phyloP scores from a whole-genome alignment of 1,284 basidiomycete genomes.

The Rhodotorula sp. region DNA sequence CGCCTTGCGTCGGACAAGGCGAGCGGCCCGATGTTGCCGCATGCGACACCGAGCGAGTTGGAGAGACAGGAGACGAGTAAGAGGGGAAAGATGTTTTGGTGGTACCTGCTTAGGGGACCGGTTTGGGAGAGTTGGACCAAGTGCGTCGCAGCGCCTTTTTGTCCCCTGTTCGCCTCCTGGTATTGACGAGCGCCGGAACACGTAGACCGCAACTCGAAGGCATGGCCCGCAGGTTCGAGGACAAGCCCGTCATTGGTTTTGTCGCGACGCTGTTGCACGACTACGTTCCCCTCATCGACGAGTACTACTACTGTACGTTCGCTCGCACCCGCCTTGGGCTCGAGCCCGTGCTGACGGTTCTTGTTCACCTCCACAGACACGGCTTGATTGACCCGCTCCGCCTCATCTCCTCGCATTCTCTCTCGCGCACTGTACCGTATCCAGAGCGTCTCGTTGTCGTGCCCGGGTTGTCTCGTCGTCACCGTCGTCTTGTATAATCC shows the following conservation, averaged over 20 bases:
- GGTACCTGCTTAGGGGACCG: slow-evolving; percentile 52
- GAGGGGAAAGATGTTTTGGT: slow-evolving; percentile 50
- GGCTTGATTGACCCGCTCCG: background rate
- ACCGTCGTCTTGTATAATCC: too few relatives aligned
- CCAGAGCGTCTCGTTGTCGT: too few relatives aligned
- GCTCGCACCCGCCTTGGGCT: background rate
- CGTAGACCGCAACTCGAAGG: slow-evolving; percentile 46
- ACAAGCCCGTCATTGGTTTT: slow-evolving; percentile 49
- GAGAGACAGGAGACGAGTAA: slow-evolving; percentile 50
- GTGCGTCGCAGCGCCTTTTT: slow-evolving; percentile 25
- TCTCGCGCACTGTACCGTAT: too few relatives aligned
- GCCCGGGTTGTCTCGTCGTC: too few relatives aligned
- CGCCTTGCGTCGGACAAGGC: slow-evolving; percentile 27
- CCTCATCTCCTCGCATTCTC: background rate
- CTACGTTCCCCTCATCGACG: slow-evolving; percentile 52
- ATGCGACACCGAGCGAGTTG: slow-evolving; percentile 43
- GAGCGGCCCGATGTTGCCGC: slow-evolving; percentile 28
- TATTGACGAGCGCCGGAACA: too few relatives aligned
- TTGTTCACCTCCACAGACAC: background rate
- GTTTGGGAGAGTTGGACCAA: slow-evolving; percentile 51
- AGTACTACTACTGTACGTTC: slow-evolving; percentile 50
- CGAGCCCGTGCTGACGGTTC: background rate
- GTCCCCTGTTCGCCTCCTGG: too few relatives aligned
- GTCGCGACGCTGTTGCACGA: slow-evolving; percentile 49
- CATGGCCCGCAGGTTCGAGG: slow-evolving; percentile 45